Evolutionary conservation across 1,139 yeast species (phyloP).

Genomic region (Scheffersomyces quercinus): DNA sequence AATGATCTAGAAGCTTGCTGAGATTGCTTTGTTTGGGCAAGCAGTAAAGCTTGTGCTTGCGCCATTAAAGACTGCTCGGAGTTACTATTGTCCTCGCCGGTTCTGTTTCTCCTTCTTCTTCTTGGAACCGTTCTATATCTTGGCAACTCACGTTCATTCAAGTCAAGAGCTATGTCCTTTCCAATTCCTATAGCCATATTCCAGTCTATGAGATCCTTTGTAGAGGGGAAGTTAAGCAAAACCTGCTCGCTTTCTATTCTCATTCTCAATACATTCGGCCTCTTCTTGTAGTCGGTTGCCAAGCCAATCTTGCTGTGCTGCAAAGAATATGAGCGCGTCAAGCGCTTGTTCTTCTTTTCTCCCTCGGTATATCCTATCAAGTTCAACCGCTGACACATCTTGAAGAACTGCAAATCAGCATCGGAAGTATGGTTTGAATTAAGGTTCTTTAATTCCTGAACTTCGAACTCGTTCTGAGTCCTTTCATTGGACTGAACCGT

Average conservation of each 20-base stretch:
- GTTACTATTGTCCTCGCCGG: not conserved
- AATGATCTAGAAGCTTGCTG: constrained; percentile 1
- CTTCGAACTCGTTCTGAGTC: constrained; percentile 15
- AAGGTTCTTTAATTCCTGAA: constrained; percentile 9
- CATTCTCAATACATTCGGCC: constrained; percentile 56
- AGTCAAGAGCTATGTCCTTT: constrained; percentile 63
- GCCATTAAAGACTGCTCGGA: not conserved
- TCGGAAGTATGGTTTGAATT: constrained; percentile 33
- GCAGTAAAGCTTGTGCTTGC: not conserved
- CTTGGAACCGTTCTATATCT: constrained; percentile 74
- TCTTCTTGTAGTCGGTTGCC: constrained; percentile 68
- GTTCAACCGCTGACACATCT: constrained; percentile 29
- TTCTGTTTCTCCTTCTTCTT: constrained; percentile 47
- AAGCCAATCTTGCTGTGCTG: constrained; percentile 71
- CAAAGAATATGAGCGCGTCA: constrained; percentile 54
- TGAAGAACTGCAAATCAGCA: constrained; percentile 40
- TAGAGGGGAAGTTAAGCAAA: constrained; percentile 52
- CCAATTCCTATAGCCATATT: constrained; percentile 59
- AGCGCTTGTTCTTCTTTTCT: constrained; percentile 7
- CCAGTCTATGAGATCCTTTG: constrained; percentile 68
- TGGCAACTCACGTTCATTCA: constrained; percentile 61
- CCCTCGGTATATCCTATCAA: constrained; percentile 7
- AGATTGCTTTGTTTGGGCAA: not conserved
- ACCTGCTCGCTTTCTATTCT: constrained; percentile 72
- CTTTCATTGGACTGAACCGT: constrained; percentile 10